Evolutionary conservation across 805 yeast species (phyloP).

Genomic region (Metschnikowia cerradonensis): DNA sequence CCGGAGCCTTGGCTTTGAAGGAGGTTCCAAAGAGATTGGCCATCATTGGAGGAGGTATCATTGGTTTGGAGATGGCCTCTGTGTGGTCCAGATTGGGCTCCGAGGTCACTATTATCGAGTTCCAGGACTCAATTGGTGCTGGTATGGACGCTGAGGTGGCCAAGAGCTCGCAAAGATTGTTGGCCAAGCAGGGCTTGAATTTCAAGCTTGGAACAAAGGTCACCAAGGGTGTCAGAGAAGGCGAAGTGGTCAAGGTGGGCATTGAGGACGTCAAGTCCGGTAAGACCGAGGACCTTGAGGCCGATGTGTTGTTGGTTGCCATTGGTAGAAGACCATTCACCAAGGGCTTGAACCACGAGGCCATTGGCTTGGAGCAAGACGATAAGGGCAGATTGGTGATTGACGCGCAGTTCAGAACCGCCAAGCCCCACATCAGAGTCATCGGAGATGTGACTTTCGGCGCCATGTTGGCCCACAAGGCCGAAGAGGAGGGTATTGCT

Average conservation of each 20-base stretch:
- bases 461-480: conserved; percentile 99
- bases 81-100: conserved; percentile 95
- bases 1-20: conserved; percentile 81
- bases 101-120: conserved; percentile 92
- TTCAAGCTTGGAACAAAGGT: conserved; percentile 94
- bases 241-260: conserved; percentile 81
- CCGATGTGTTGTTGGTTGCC: conserved; percentile 93
- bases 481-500: conserved; percentile 99
- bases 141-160: conserved; percentile 98
- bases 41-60: conserved; percentile 98
- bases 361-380: conserved; percentile 85
- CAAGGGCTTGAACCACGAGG: conserved; percentile 83
- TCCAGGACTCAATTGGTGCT: conserved; percentile 88
- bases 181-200: conserved; percentile 91
- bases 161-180: conserved; percentile 80
- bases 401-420: conserved; percentile 90
- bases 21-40: conserved; percentile 91
- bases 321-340: conserved; percentile 99
- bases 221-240: conserved; percentile 77
- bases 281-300: conserved; percentile 70
- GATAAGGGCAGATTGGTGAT: conserved; percentile 90
- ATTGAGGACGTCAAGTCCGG: conserved; percentile 88
- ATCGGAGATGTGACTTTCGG: conserved; percentile 99
- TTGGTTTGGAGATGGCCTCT: conserved; percentile 98
- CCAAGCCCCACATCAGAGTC: conserved; percentile 88